phyloP scores from a whole-genome alignment of 768 basidiomycete genomes.

The Suillus tomentosus region DNA sequence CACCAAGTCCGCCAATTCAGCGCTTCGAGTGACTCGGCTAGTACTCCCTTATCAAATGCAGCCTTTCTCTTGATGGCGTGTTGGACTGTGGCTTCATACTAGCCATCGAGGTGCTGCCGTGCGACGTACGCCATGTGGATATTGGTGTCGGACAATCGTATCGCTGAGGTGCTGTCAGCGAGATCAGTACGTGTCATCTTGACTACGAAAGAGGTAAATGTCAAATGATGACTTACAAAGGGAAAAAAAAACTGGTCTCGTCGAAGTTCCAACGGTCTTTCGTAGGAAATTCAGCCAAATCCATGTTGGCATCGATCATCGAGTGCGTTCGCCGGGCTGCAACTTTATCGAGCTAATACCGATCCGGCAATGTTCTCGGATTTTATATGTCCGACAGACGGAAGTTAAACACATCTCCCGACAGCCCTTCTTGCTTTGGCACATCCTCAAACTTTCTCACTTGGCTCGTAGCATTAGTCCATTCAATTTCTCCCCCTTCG shows the following conservation, averaged over 20 bases:
- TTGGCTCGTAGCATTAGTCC: slow-evolving; percentile 14
- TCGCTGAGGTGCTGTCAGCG: too few relatives aligned
- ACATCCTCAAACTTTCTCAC: too few relatives aligned
- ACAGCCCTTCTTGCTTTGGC: too few relatives aligned
- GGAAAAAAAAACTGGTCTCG: slow-evolving; percentile 18
- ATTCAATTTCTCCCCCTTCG: slow-evolving; percentile 24
- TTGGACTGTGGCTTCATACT: too few relatives aligned
- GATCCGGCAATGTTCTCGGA: slow-evolving; percentile 31
- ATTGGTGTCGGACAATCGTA: too few relatives aligned
- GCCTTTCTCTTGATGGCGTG: too few relatives aligned
- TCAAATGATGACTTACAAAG: slow-evolving; percentile 39
- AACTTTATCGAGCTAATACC: slow-evolving; percentile 23
- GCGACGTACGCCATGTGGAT: too few relatives aligned
- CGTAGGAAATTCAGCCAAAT: slow-evolving; percentile 22
- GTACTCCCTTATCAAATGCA: too few relatives aligned
- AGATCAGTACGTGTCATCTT: too few relatives aligned
- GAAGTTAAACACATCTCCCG: slow-evolving; percentile 10
- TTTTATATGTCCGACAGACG: slow-evolving; percentile 12
- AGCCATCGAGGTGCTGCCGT: too few relatives aligned
- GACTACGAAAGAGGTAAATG: slow-evolving; percentile 18
- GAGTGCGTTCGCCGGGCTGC: slow-evolving; percentile 22
- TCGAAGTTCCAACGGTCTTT: slow-evolving; percentile 31
- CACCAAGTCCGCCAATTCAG: slow-evolving; percentile 78
- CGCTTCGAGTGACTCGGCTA: slow-evolving; percentile 36
- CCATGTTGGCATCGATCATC: slow-evolving; percentile 11